phyloP scores from a whole-genome alignment of 306 rosid species.

The Comarum palustre region DNA sequence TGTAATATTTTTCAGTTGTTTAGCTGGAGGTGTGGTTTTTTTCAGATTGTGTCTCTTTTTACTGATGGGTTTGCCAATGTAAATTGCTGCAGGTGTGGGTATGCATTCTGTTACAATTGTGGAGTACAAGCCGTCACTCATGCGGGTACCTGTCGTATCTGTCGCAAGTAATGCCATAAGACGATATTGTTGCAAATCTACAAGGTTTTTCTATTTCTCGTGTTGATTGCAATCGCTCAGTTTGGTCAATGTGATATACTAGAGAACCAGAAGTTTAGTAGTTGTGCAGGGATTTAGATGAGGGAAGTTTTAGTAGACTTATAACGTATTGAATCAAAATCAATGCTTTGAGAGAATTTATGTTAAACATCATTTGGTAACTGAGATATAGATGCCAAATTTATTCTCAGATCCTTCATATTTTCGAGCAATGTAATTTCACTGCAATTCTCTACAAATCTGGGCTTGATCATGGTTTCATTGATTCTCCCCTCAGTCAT shows the following conservation, averaged over 20 bases:
- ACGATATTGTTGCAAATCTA: neutral
- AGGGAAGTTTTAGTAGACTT: neutral
- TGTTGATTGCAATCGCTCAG: neutral
- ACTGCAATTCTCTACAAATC: too few species aligned
- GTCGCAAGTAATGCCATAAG: neutral
- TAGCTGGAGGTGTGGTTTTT: neutral
- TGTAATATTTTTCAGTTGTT: neutral
- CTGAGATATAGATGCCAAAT: neutral
- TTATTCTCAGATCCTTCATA: too few species aligned
- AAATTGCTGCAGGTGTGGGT: constrained; percentile 5
- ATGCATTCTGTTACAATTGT: constrained; percentile 15
- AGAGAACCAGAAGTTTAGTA: neutral
- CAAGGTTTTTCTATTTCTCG: neutral
- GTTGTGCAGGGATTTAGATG: neutral
- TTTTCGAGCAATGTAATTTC: too few species aligned
- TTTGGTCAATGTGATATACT: neutral
- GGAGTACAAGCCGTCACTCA: neutral
- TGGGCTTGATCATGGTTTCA: too few species aligned
- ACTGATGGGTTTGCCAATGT: neutral
- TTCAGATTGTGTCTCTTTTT: neutral
- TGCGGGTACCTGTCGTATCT: neutral
- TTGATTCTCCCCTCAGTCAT: too few species aligned
- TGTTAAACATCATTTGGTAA: neutral
- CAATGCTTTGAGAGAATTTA: neutral
- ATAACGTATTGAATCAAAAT: neutral